Conservation (phyloP, 495 filamentous ascomycete genomes). For the Durotheca rogersii region DNA sequence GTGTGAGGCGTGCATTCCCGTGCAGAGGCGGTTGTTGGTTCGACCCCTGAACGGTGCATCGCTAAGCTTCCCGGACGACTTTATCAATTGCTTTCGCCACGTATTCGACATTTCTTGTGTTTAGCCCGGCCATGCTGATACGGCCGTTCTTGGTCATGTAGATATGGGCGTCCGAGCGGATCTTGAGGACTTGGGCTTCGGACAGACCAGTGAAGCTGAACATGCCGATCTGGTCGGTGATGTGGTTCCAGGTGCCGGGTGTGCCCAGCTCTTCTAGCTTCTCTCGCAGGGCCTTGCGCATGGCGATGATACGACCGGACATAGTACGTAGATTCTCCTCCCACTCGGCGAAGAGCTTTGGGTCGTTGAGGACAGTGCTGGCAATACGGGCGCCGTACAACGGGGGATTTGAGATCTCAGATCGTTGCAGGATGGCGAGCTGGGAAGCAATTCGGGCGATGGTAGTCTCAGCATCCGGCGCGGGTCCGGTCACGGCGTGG, state of each 20-base stretch:
- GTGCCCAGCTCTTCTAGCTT: conserved; percentile 81
- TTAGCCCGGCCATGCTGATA: conserved; percentile 95
- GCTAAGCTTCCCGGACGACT: conserved; percentile 65
- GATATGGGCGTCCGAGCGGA: conserved; percentile 80
- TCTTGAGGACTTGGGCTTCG: conserved; percentile 79
- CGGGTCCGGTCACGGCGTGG: conserved; percentile 83
- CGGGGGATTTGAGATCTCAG: conserved; percentile 95
- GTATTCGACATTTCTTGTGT: conserved; percentile 88
- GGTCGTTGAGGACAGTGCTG: conserved; percentile 77
- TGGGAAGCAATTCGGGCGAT: conserved; percentile 75
- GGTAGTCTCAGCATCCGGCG: conserved; percentile 61
- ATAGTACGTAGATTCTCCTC: conserved; percentile 89
- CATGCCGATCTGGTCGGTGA: conserved; percentile 99
- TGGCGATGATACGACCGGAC: conserved; percentile 88
- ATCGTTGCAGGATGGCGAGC: conserved; percentile 90
- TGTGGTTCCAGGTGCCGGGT: conserved; percentile 91
- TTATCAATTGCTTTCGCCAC: conserved; percentile 85
- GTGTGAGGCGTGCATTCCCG: conserved; percentile 8
- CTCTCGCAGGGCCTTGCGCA: conserved; percentile 72
- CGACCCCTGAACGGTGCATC: conserved; percentile 3
- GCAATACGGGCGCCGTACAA: conserved; percentile 92
- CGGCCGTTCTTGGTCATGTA: conserved; percentile 99
- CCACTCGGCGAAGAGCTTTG: conserved; percentile 85
- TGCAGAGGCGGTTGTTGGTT: background rate
- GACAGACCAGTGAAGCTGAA: conserved; percentile 93